A percentile compares a stretch with the other conserved stretches of the same genome.
Evolutionary conservation across 441 rosid genomes (phyloP).

Genomic region (Dalechampia spathulata): DNA sequence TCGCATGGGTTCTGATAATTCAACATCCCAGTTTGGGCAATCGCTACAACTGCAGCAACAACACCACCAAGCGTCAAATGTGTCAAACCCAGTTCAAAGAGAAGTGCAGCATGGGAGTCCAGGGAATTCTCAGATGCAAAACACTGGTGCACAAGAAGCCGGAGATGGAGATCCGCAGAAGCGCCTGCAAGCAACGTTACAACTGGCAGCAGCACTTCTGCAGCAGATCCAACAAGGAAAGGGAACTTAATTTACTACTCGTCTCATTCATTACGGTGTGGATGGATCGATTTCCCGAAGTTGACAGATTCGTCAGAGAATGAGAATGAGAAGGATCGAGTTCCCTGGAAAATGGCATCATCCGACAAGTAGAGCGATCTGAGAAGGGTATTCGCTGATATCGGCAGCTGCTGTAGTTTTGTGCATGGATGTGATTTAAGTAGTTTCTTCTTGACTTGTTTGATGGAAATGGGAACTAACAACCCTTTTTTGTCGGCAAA

Average conservation of each 20-base stretch:
- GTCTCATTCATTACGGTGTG: not conserved
- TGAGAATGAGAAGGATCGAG: too few species aligned
- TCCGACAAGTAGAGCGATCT: too few species aligned
- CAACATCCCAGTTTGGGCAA: slow-evolving; percentile 41
- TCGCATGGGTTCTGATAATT: slow-evolving; percentile 30
- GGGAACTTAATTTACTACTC: slow-evolving; percentile 31
- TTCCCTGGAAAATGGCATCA: too few species aligned
- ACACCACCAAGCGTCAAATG: slow-evolving; percentile 24
- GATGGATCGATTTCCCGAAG: not conserved
- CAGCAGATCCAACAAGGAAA: slow-evolving; percentile 91
- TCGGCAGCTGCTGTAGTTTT: too few species aligned
- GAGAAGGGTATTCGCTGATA: too few species aligned
- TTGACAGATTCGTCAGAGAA: too few species aligned
- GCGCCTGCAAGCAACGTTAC: slow-evolving; percentile 89
- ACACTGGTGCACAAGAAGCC: slow-evolving; percentile 36
- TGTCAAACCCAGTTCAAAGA: slow-evolving; percentile 23
- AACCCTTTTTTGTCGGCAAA: too few species aligned
- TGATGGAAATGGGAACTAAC: too few species aligned
- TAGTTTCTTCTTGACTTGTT: too few species aligned
- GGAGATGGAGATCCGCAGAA: slow-evolving; percentile 77
- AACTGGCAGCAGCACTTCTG: slow-evolving; percentile 94
- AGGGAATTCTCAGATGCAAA: slow-evolving; percentile 41
- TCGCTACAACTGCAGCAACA: slow-evolving; percentile 44
- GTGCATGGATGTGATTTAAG: too few species aligned
- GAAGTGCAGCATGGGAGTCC: slow-evolving; percentile 18